Base-by-base conservation (phyloP, 2,329 filamentous ascomycete genomes). In the Paracorniculantispora psalliotae region DNA sequence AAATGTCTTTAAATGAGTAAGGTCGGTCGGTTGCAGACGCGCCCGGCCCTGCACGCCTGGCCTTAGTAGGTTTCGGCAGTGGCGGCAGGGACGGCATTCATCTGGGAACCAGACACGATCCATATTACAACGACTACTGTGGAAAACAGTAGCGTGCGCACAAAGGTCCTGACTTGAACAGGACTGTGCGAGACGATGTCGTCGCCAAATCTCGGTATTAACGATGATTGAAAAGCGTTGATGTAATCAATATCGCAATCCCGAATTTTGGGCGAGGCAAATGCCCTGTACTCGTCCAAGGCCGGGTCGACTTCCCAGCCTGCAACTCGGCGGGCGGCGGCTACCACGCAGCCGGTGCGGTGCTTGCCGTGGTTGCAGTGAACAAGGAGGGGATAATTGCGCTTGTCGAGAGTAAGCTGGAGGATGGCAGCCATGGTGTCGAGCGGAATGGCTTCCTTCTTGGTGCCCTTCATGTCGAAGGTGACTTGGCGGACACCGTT, bases 331-430 rank as follows among this genome's bases (percentile, higher is more conserved):
- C 92, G 86, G 62, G 96, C 81, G 59, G 89, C 86, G 19, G 86
- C 92, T 51, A 92, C 82, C n/a, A 94, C 88, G 68, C 92, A 96
- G 23, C 92, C 92, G 19, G 92, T 96, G 60, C 92, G 88, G 69
- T 97, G 92, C 81, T 90, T 94, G 69, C 92, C 92, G 66, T 96
- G 92, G 70, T 96, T 97, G 80, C 92, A 97, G 72, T 97, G 92
- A 49, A 97, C 82, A 41, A 96, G 79, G 12, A 97, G 73, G 0
- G 92, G 92, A 64, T 94, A 86, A 63, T 96, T 91, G 35, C 79
- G 74, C 51, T 81, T 81, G 67, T 96, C 83, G 56, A 93, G 79
- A 43, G 93, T 81, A 44, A 93, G 76, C 13, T 82, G 77, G 25
- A 96, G 79, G 48, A 93, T 91, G 8, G 83, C 77, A 62, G 82